phyloP scores from a whole-genome alignment of 2,329 filamentous ascomycete species.

The Colletotrichum paranaense region DNA sequence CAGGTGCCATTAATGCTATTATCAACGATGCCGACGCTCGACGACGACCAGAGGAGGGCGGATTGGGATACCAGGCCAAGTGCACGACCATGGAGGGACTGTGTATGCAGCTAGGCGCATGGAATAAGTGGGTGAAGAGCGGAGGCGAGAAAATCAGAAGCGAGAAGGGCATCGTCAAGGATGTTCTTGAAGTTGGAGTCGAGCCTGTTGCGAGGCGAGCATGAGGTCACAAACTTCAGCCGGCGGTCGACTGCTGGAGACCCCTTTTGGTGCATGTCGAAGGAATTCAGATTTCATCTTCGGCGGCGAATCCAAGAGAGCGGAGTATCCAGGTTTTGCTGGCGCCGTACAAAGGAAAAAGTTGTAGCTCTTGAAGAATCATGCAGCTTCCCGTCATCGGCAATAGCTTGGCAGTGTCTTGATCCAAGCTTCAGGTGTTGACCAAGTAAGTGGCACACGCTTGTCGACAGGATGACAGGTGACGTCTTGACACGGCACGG shows the following conservation, averaged over 20 bases:
- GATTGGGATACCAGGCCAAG: slow-evolving; percentile 52
- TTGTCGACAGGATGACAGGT: not conserved
- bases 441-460: not conserved
- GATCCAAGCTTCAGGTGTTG: not conserved
- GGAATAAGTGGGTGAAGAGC: slow-evolving; percentile 46
- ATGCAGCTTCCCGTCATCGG: not conserved
- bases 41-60: slow-evolving; percentile 50
- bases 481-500: not conserved
- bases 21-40: slow-evolving; percentile 51
- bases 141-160: slow-evolving; percentile 16
- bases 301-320: not conserved
- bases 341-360: not conserved
- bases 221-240: not conserved
- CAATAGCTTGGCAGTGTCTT: not conserved
- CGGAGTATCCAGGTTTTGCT: not conserved
- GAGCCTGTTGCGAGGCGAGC: slow-evolving; percentile 32
- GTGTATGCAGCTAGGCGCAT: slow-evolving; percentile 51
- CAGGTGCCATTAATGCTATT: slow-evolving; percentile 48
- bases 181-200: slow-evolving; percentile 25
- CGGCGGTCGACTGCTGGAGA: not conserved
- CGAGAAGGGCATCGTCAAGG: slow-evolving; percentile 22
- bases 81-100: slow-evolving; percentile 54
- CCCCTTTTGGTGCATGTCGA: not conserved
- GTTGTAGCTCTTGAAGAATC: not conserved
- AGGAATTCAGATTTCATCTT: not conserved